Evolutionary conservation across 1,139 yeast genomes (phyloP).

Genomic region (Scheffersomyces illinoinensis): DNA sequence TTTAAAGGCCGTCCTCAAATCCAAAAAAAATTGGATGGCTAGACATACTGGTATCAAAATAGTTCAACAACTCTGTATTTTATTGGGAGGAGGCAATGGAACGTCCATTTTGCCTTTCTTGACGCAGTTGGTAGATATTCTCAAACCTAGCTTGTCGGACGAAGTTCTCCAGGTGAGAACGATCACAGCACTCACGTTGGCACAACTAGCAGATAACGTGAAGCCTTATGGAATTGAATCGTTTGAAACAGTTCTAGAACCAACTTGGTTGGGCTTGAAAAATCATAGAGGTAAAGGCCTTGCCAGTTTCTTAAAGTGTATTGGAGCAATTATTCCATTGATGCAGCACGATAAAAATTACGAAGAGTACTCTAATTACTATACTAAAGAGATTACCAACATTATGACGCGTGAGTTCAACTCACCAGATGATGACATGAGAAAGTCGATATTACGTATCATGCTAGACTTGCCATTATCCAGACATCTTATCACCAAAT

Average conservation of each 20-base stretch:
- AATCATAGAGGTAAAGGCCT: slow-evolving; percentile 77
- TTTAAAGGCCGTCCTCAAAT: slow-evolving; percentile 75
- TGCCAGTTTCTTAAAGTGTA: slow-evolving; percentile 74
- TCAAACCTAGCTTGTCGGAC: slow-evolving; percentile 65
- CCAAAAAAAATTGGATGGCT: slow-evolving; percentile 82
- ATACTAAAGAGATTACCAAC: slow-evolving; percentile 70
- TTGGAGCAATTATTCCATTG: slow-evolving; percentile 80
- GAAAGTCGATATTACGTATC: slow-evolving; percentile 60
- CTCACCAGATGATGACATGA: slow-evolving; percentile 91
- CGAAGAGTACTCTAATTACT: slow-evolving; percentile 76
- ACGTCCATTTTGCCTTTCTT: slow-evolving; percentile 67
- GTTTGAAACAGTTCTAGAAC: slow-evolving; percentile 70
- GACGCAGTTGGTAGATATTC: slow-evolving; percentile 60
- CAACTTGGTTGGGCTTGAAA: slow-evolving; percentile 78
- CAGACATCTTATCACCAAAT: slow-evolving; percentile 27
- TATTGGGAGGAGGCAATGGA: slow-evolving; percentile 67
- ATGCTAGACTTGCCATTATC: slow-evolving; percentile 35
- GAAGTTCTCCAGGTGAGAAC: slow-evolving; percentile 68
- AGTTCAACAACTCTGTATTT: slow-evolving; percentile 71
- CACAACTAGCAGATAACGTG: slow-evolving; percentile 82
- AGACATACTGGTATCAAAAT: slow-evolving; percentile 84
- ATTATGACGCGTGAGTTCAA: slow-evolving; percentile 71
- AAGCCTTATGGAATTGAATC: slow-evolving; percentile 91
- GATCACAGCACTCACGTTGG: slow-evolving; percentile 68
- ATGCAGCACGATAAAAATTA: slow-evolving; percentile 60